Base-by-base conservation (phyloP, 1,284 basidiomycete species). In the Fomes fomentarius region DNA sequence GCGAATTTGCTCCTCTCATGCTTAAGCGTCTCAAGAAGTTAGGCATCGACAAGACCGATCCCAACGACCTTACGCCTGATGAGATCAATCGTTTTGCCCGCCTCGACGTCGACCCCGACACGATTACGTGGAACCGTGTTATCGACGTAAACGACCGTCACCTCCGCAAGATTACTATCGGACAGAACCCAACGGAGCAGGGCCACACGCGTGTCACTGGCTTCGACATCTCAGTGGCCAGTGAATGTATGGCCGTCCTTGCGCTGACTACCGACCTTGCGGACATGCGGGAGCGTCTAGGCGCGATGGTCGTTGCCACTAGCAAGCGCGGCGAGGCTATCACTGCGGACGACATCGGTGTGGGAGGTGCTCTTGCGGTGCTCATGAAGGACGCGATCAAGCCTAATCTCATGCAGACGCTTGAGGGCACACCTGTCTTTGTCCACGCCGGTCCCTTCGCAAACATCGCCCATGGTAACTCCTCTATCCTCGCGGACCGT, bases 321-420 rank as follows among this genome's bases (percentile, higher is more conserved):
- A 92, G 88, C 77, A 96, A 93, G 74, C 80, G 79, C 24, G 97
- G 96, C 30, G 91, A 96, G 17, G 85, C 96, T 31, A 82, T 99
- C 72, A 99, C 96, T 25, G 96, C 96, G 19, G 97, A 99, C 71
- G 96, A 99, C 72, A 84, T 99, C 57, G 96, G 96, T 65, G 93
- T 93, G 64, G 92, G 94, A 61, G 96, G 96, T 59, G 96, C 96
- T 52, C 85, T 99, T 58, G 93, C 97, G 14, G 96, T 99, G 45
- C 82, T 99, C 57, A 93, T 99, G 90, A 98, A 98, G 80, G 96
- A 99, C 69, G 94, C 97, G 19, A 96, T 99, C 79, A 99, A 99
- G 79, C 96, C 96, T 19, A 99, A 98, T 70, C 75, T 99, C 62
- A 99, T 99, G 96, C 96, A 99, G 75, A 97, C 96, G 9, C 80